Evolutionary conservation across 768 basidiomycete genomes (phyloP).

Genomic region (Agrocybe chaxingu): DNA sequence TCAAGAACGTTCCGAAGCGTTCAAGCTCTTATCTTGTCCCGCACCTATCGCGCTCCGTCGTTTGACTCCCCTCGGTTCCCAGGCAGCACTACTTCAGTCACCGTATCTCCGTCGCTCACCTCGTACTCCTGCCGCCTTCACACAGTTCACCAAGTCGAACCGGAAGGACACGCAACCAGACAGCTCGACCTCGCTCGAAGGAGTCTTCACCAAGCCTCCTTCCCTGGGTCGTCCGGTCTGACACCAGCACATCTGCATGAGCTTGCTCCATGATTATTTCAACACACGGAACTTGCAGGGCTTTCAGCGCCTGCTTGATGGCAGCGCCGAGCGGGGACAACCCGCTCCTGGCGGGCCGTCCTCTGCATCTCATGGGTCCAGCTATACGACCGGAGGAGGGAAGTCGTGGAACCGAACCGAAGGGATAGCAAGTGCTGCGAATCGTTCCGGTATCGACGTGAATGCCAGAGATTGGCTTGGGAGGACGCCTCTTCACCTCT

Average conservation of each 20-base stretch:
- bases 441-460: conserved; percentile 41
- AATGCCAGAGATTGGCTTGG: conserved; percentile 74
- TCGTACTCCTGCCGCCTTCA: not conserved
- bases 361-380: conserved; percentile 30
- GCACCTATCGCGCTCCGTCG: too few species aligned
- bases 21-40: too few species aligned
- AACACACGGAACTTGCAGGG: conserved; percentile 67
- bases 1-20: too few species aligned
- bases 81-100: too few species aligned
- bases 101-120: too few species aligned
- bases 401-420: conserved; percentile 56
- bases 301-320: conserved; percentile 73
- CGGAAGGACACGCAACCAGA: not conserved
- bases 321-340: conserved; percentile 31
- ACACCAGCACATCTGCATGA: conserved; percentile 52
- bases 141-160: not conserved
- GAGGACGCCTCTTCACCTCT: conserved; percentile 78
- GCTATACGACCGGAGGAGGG: conserved; percentile 36
- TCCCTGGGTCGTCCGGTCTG: conserved; percentile 34
- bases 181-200: conserved; percentile 15
- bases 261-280: conserved; percentile 77
- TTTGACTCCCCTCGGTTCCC: too few species aligned
- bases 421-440: conserved; percentile 31
- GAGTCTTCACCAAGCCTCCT: conserved; percentile 26
- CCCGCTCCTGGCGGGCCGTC: conserved; percentile 16